These are phyloP conservation scores for Thermomucor indicae-seudaticae DNA, from an alignment of 371 early-diverging fungal species.

Conservation along the genomic window DNA sequence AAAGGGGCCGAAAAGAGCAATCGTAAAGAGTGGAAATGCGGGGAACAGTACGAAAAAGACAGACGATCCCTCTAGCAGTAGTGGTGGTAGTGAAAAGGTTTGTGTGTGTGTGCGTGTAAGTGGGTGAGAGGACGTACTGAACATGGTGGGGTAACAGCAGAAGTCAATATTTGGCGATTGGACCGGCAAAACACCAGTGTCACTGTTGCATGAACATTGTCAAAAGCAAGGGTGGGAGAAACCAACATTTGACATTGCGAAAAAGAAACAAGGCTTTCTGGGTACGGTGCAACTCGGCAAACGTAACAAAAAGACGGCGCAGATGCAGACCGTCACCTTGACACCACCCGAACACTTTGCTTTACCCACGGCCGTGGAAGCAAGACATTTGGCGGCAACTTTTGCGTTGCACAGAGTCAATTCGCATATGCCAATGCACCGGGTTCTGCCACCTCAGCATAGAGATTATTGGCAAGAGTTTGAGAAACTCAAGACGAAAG, in stretches of 20 bases:
- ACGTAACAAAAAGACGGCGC: constrained; percentile 68
- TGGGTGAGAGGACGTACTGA: neutral
- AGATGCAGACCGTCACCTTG: constrained; percentile 48
- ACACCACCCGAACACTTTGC: constrained; percentile 36
- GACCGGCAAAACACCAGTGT: constrained; percentile 85
- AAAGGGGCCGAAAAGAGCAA: constrained; percentile 9
- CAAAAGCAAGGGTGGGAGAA: constrained; percentile 78
- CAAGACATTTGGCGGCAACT: constrained; percentile 78
- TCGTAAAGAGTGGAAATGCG: constrained; percentile 40
- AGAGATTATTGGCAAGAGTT: constrained; percentile 72
- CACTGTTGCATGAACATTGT: constrained; percentile 75
- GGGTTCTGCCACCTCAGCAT: constrained; percentile 72
- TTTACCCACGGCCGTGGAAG: constrained; percentile 61
- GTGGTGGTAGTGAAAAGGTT: no score
- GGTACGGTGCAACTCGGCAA: constrained; percentile 60
- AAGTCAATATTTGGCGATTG: constrained; percentile 66
- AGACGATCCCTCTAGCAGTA: no score
- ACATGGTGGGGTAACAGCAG: no score
- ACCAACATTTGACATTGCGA: constrained; percentile 55
- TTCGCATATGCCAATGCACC: constrained; percentile 67
- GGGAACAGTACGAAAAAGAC: constrained; percentile 11
- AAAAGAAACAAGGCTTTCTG: constrained; percentile 41
- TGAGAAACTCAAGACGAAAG: constrained; percentile 46
- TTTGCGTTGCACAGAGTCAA: constrained; percentile 78
- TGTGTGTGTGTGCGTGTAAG: no score